Percentiles rank a stretch among this genome's conserved stretches.
phyloP scores from a whole-genome alignment of 2,329 filamentous ascomycete genomes.

The Penicillium sp. region DNA sequence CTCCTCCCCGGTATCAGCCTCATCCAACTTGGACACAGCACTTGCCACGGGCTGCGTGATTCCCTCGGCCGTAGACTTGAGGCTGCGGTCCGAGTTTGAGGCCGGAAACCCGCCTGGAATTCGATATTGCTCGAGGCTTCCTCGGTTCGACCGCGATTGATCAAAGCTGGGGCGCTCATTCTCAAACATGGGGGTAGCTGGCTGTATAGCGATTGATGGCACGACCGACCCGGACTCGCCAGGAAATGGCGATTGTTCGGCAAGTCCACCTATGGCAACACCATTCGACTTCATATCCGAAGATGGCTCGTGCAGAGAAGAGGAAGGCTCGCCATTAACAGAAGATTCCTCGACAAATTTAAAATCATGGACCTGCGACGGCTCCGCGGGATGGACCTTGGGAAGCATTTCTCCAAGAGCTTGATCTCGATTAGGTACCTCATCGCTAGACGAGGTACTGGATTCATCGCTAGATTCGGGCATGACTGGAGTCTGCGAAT shows the following conservation, averaged over 20 bases:
- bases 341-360: slow-evolving; percentile 15
- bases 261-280: background rate
- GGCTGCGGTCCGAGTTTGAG: slow-evolving; percentile 22
- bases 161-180: slow-evolving; percentile 26
- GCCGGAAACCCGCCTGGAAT: slow-evolving; percentile 59
- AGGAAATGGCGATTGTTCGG: slow-evolving; percentile 8
- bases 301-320: background rate
- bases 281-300: slow-evolving; percentile 5
- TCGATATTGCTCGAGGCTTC: slow-evolving; percentile 43
- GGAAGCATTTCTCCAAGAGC: slow-evolving; percentile 49
- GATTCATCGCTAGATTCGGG: slow-evolving; percentile 31
- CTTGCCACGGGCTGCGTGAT: slow-evolving; percentile 9
- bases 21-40: slow-evolving; percentile 13
- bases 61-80: slow-evolving; percentile 9
- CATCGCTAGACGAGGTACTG: slow-evolving; percentile 43
- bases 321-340: slow-evolving; percentile 2
- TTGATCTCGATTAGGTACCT: slow-evolving; percentile 42
- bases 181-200: slow-evolving; percentile 46
- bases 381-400: slow-evolving; percentile 26
- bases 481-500: slow-evolving; percentile 15
- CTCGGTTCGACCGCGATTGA: slow-evolving; percentile 29
- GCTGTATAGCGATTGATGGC: slow-evolving; percentile 46
- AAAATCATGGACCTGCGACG: slow-evolving; percentile 4
- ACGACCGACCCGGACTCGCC: slow-evolving; percentile 22
- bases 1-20: slow-evolving; percentile 34